Conservation (phyloP, 176 grass and related monocot species). For the Puccinellia tenuiflora region DNA sequence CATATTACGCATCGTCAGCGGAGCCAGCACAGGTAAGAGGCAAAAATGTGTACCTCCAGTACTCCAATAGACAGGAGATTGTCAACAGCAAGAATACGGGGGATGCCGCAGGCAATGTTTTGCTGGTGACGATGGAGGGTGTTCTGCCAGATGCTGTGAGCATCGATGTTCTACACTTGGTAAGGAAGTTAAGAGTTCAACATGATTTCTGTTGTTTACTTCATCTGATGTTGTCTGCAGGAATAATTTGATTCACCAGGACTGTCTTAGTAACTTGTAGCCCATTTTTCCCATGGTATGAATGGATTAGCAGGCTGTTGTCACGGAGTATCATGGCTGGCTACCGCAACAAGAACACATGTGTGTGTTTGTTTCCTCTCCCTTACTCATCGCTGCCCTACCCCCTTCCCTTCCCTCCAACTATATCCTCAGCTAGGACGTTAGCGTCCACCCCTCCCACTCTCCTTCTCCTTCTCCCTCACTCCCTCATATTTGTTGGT, state of each 20-base stretch:
- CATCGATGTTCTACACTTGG: slow-evolving; percentile 93
- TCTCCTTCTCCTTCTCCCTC: slow-evolving; percentile 5
- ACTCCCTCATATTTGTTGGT: not conserved
- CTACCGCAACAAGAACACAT: slow-evolving; percentile 73
- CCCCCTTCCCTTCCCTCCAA: slow-evolving; percentile 10
- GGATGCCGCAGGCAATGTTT: slow-evolving; percentile 69
- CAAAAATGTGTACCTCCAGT: slow-evolving; percentile 95
- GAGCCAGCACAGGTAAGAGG: slow-evolving; percentile 94
- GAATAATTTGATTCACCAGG: slow-evolving; percentile 42
- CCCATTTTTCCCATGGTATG: slow-evolving; percentile 51
- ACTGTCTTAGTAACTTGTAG: slow-evolving; percentile 58
- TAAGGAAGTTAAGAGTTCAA: slow-evolving; percentile 42
- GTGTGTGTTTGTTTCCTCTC: slow-evolving; percentile 83
- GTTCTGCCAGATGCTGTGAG: slow-evolving; percentile 86
- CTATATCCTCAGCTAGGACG: not conserved
- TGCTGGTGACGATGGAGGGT: slow-evolving; percentile 80
- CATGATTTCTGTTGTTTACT: slow-evolving; percentile 30
- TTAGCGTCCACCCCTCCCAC: not conserved
- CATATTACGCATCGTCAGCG: slow-evolving; percentile 80
- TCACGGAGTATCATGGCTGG: slow-evolving; percentile 81
- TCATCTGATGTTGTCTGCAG: slow-evolving; percentile 41
- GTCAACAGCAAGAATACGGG: slow-evolving; percentile 73
- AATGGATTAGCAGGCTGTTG: slow-evolving; percentile 72
- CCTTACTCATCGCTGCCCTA: slow-evolving; percentile 58
- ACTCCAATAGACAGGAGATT: slow-evolving; percentile 93